phyloP scores from a whole-genome alignment of 164 flowering plant species.

The Liriodendron chinense region DNA sequence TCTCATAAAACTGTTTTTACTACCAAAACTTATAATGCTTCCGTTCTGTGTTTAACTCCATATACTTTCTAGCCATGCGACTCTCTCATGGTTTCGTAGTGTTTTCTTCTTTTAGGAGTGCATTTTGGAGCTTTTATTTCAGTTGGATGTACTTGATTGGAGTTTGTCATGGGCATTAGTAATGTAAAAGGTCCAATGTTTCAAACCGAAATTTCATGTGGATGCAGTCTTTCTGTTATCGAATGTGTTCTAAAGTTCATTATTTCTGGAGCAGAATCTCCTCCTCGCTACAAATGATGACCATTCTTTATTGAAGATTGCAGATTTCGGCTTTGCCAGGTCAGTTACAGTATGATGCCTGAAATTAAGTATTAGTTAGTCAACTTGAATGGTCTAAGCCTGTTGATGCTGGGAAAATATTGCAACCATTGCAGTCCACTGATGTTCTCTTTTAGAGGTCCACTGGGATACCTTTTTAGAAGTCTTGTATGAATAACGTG shows the following conservation, averaged over 20 bases:
- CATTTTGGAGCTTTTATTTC: slow-evolving; percentile 6
- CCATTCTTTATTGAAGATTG: slow-evolving; percentile 75
- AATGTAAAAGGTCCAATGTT: slow-evolving; percentile 3
- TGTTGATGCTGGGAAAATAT: not conserved
- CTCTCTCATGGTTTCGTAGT: slow-evolving; percentile 1
- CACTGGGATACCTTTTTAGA: not conserved
- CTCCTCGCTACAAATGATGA: slow-evolving; percentile 68
- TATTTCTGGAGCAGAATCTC: slow-evolving; percentile 71
- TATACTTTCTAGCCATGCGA: slow-evolving; percentile 12
- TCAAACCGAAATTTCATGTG: slow-evolving; percentile 2
- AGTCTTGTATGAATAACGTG: no score
- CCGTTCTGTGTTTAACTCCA: not conserved
- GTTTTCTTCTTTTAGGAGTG: slow-evolving; percentile 5
- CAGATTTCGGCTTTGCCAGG: slow-evolving; percentile 99
- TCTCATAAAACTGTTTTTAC: not conserved
- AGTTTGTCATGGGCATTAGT: slow-evolving; percentile 3
- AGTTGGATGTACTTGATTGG: slow-evolving; percentile 5
- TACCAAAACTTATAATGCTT: not conserved
- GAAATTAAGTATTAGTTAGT: not conserved
- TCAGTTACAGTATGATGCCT: slow-evolving; percentile 16
- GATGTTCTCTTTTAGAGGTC: not conserved
- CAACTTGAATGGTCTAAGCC: not conserved
- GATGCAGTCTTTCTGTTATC: slow-evolving; percentile 9
- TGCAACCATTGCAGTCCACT: not conserved
- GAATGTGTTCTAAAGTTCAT: slow-evolving; percentile 17